These are phyloP conservation scores for Lachancea nothofagi DNA, from an alignment of 805 yeast genomes.

Conservation along the genomic window DNA sequence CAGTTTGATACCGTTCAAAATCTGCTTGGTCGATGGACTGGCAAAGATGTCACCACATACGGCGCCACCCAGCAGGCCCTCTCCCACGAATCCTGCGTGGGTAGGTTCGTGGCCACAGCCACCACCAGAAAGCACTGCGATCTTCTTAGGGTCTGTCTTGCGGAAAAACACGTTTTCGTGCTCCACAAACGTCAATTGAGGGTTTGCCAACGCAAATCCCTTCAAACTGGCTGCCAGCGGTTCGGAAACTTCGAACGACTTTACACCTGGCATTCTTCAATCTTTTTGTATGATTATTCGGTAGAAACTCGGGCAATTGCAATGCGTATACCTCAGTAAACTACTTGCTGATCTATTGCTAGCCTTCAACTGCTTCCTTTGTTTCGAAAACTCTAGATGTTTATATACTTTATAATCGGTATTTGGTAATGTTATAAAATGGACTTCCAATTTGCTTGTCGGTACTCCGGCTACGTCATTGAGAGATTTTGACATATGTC, in stretches of 20 bases:
- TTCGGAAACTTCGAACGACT: constrained; percentile 37
- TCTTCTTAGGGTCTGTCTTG: constrained; percentile 41
- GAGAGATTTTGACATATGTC: too few relatives aligned
- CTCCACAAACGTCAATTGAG: constrained; percentile 34
- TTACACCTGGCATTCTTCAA: constrained; percentile 15
- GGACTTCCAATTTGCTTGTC: too few relatives aligned
- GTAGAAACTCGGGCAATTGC: too few relatives aligned
- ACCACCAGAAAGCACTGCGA: constrained; percentile 81
- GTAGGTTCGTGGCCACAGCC: constrained; percentile 96
- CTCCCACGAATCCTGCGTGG: constrained; percentile 88
- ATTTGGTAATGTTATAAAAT: too few relatives aligned
- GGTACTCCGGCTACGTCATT: too few relatives aligned
- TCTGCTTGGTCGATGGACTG: constrained; percentile 90
- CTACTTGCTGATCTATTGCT: too few relatives aligned
- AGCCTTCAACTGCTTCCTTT: too few relatives aligned
- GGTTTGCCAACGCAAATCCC: constrained; percentile 37
- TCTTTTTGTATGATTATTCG: background rate
- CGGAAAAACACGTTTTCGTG: constrained; percentile 38
- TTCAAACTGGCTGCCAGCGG: constrained; percentile 36
- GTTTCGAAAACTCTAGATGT: too few relatives aligned
- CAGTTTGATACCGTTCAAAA: constrained; percentile 54
- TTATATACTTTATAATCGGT: too few relatives aligned
- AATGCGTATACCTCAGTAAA: too few relatives aligned
- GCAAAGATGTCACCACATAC: constrained; percentile 92
- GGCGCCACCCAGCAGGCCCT: constrained; percentile 77